Percentiles rank a stretch among this genome's conserved stretches.
These are phyloP conservation scores for Coemansia sp. DNA, from an alignment of 192 early-diverging fungal genomes.

Conservation along the genomic window DNA sequence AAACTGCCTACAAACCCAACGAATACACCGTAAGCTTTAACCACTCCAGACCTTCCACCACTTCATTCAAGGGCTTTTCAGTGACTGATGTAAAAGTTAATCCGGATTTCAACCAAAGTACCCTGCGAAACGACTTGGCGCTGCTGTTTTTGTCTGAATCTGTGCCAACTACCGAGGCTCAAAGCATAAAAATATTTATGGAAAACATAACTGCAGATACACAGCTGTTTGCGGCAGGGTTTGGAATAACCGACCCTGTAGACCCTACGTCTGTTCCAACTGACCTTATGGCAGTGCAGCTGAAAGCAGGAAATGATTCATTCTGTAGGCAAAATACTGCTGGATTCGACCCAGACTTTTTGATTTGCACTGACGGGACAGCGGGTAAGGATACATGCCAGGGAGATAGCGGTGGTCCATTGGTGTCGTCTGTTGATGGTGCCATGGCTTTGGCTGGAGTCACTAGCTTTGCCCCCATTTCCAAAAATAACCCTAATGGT, in stretches of 20 bases:
- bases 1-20: not conserved
- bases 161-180: constrained; percentile 17
- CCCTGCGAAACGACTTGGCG: constrained; percentile 32
- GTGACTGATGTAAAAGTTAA: constrained; percentile 15
- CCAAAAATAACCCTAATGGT: constrained; percentile 21
- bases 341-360: constrained; percentile 9
- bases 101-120: constrained; percentile 10
- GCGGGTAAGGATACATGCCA: constrained; percentile 44
- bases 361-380: constrained; percentile 40
- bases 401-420: constrained; percentile 51
- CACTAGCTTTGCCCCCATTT: constrained; percentile 32
- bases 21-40: constrained; percentile 20
- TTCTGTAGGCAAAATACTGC: constrained; percentile 16
- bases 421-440: constrained; percentile 9
- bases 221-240: constrained; percentile 24
- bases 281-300: constrained; percentile 22
- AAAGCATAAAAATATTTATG: constrained; percentile 15
- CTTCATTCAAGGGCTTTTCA: constrained; percentile 9
- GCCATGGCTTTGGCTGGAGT: constrained; percentile 19
- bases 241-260: constrained; percentile 22
- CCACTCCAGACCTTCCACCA: constrained; percentile 11
- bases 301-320: constrained; percentile 13
- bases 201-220: not conserved
- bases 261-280: constrained; percentile 7
- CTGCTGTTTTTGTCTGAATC: constrained; percentile 23